Percentiles rank a stretch among this genome's conserved stretches.
These are phyloP conservation scores for Sugiyamaella floridensis DNA, from an alignment of 805 yeast species.

Conservation along the genomic window DNA sequence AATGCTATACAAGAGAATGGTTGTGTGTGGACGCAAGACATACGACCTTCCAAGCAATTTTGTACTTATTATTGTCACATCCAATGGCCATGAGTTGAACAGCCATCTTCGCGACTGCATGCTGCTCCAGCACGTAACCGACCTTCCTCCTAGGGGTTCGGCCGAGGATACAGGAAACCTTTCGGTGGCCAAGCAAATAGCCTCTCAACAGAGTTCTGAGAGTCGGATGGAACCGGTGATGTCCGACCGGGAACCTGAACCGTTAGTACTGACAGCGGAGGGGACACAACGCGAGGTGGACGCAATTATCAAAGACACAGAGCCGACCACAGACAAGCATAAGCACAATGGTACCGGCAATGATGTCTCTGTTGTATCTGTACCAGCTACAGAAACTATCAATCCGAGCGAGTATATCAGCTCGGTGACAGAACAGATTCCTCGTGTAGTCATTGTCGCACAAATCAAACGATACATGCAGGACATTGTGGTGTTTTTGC, in stretches of 20 bases:
- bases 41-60: conserved; percentile 7
- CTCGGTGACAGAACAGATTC: neutral
- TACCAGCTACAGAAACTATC: neutral
- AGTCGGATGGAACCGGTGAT: neutral
- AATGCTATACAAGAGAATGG: neutral
- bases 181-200: neutral
- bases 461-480: conserved; percentile 50
- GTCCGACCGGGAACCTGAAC: neutral
- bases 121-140: conserved; percentile 9
- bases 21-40: neutral
- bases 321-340: too few relatives aligned
- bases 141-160: neutral
- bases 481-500: conserved; percentile 46
- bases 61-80: conserved; percentile 3
- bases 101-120: conserved; percentile 12
- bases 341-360: too few relatives aligned
- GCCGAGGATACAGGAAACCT: neutral
- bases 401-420: neutral
- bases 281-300: neutral
- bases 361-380: too few relatives aligned
- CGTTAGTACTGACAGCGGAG: neutral
- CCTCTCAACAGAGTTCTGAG: neutral
- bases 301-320: too few relatives aligned
- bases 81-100: conserved; percentile 4
- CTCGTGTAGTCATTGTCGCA: conserved; percentile 36